Evolutionary conservation across 2,329 filamentous ascomycete species (phyloP).

Genomic region (Trichoderma sp.): DNA sequence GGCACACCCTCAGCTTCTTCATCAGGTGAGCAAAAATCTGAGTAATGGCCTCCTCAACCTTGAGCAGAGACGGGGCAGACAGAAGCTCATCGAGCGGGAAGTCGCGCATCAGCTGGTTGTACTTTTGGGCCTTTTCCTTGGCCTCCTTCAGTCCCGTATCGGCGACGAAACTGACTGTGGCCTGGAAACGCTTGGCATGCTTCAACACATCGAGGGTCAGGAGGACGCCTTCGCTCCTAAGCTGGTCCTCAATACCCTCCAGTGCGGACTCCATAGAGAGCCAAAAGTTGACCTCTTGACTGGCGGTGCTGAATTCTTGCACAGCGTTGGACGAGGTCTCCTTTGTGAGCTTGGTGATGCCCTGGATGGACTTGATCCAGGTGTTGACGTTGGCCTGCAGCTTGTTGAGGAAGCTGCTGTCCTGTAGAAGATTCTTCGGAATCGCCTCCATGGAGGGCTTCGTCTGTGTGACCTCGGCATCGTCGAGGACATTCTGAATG

Average conservation of each 20-base stretch:
- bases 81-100: conserved; percentile 94
- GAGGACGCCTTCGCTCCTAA: conserved; percentile 82
- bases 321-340: conserved; percentile 65
- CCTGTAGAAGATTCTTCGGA: conserved; percentile 70
- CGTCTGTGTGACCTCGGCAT: conserved; percentile 63
- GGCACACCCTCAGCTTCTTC: conserved; percentile 95
- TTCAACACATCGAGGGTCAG: conserved; percentile 93
- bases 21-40: conserved; percentile 94
- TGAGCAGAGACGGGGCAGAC: conserved; percentile 83
- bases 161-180: conserved; percentile 91
- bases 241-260: conserved; percentile 85
- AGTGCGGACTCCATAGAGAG: conserved; percentile 92
- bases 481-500: conserved; percentile 79
- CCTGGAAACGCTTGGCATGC: conserved; percentile 96
- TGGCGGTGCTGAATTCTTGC: conserved; percentile 64
- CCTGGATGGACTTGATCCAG: conserved; percentile 98
- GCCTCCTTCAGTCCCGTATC: conserved; percentile 96
- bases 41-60: conserved; percentile 82
- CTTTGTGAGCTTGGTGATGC: conserved; percentile 89
- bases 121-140: conserved; percentile 94
- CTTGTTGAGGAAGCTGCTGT: conserved; percentile 89
- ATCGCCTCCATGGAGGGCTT: conserved; percentile 78
- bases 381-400: conserved; percentile 90
- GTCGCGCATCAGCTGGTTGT: conserved; percentile 98
- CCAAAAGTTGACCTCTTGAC: conserved; percentile 99